phyloP scores from a whole-genome alignment of 345 rosid species.

The Anastatica hierochuntica region DNA sequence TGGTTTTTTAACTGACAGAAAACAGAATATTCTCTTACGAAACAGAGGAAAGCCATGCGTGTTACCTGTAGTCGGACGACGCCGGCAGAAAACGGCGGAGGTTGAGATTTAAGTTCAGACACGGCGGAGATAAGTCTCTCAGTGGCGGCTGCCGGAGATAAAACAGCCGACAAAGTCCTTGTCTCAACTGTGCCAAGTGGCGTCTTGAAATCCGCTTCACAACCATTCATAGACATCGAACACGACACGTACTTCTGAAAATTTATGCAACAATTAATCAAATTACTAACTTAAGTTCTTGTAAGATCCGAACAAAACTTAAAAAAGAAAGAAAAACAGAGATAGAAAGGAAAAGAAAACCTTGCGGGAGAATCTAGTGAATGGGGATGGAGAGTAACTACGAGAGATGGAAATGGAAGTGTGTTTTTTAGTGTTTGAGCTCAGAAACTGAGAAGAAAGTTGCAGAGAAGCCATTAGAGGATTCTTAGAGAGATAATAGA shows the following conservation, averaged over 20 bases:
- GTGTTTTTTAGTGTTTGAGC: not conserved
- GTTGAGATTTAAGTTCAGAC: constrained; percentile 37
- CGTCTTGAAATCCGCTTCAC: constrained; percentile 36
- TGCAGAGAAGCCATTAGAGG: not conserved
- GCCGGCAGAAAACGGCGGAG: constrained; percentile 53
- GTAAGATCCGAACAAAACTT: too few relatives aligned
- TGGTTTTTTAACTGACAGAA: constrained; percentile 8
- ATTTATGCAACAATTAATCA: too few relatives aligned
- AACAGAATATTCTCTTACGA: not conserved
- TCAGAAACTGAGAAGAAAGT: not conserved
- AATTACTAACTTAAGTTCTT: too few relatives aligned
- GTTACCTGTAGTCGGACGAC: constrained; percentile 66
- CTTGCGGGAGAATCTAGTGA: too few relatives aligned
- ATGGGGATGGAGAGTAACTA: not conserved
- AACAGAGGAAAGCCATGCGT: not conserved
- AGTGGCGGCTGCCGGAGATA: constrained; percentile 44
- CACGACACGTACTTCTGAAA: constrained; percentile 19
- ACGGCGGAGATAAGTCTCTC: constrained; percentile 47
- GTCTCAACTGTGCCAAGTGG: constrained; percentile 52
- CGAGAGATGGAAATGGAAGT: not conserved
- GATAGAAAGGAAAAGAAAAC: not conserved
- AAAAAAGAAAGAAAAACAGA: not conserved
- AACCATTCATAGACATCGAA: constrained; percentile 70
- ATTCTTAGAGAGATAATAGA: too few relatives aligned
- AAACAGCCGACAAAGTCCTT: constrained; percentile 38